Evolutionary conservation across 116 monocot genomes (phyloP), one percentile per base, ranked within the genome.

Genomic region (Posidonia oceanica): DNA sequence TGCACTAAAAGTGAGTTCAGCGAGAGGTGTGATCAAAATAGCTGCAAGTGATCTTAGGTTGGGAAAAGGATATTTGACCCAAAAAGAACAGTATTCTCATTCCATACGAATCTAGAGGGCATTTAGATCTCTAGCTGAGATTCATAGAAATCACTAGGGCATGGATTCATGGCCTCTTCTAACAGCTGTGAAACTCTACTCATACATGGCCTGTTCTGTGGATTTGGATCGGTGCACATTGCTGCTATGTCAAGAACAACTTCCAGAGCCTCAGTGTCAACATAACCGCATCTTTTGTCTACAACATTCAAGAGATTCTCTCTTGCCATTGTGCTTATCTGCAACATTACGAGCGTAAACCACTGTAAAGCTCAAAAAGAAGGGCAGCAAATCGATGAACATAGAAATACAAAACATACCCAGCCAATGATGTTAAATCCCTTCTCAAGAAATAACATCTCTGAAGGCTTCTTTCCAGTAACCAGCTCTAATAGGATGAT

Each of bases 351-450:
- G n/a, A 36, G 39, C 17, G 64, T 2, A 39, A 4, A 22, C 59
- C 57, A 14, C 15, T 3, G 3, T 40, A 36, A 14, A 3, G 42
- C 12, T 13, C 71, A 42, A 48, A 54, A 21, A 71, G 42, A 71
- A 20, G 16, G 38, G 66, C 67, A 63, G 16, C 54, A 39, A 36
- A 52, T 37, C 39, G 39, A 10, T 40, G 3, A 29, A 44, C n/a
- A 54, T 17, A 14, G 3, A 52, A 51, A n/a, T 29, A 5, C 1
- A 12, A 44, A 12, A 44, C 73, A 66, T 66, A 87, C 90, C 94
- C 94, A 94, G 65, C 94, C 94, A 58, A 94, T 87, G 69, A 94
- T 80, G 72, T 94, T 90, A 52, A 94, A 66, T 36, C 94, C 94
- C 67, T 60, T 83, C 75, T 75, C 85, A 20, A 87, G 77, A 74